Evolutionary conservation across 1,284 basidiomycete genomes (phyloP).

Genomic region (Fomitopsis palustris): DNA sequence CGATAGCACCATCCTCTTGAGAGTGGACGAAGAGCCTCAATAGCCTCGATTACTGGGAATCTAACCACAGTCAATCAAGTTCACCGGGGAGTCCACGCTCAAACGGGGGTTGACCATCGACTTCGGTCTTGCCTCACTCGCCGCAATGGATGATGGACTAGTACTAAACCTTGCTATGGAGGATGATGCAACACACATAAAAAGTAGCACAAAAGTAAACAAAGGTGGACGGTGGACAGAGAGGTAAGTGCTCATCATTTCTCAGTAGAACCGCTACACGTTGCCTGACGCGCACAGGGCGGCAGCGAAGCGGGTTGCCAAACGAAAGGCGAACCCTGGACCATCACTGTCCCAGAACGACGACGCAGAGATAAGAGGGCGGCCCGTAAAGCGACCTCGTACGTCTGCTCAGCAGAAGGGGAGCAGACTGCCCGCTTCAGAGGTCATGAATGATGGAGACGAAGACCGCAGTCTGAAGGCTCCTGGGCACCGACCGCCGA

Average conservation of each 20-base stretch:
- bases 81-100: no score
- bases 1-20: no score
- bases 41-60: no score
- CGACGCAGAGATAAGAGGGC: slow-evolving; percentile 11
- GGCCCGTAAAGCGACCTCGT: slow-evolving; percentile 49
- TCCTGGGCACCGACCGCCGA: slow-evolving; percentile 34
- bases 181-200: slow-evolving; percentile 28
- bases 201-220: slow-evolving; percentile 30
- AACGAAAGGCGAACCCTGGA: slow-evolving; percentile 50
- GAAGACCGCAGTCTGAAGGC: slow-evolving; percentile 10
- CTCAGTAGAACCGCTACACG: slow-evolving; percentile 2
- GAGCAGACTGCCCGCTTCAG: slow-evolving; percentile 25
- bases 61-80: no score
- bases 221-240: slow-evolving; percentile 87
- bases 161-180: slow-evolving; percentile 62
- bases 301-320: slow-evolving; percentile 65
- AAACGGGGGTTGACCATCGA: not conserved
- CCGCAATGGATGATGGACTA: slow-evolving; percentile 64
- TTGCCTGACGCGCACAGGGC: slow-evolving; percentile 39
- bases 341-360: slow-evolving; percentile 7
- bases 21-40: no score
- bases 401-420: slow-evolving; percentile 10
- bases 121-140: slow-evolving; percentile 2
- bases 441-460: slow-evolving; percentile 4
- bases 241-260: slow-evolving; percentile 47